Conservation (phyloP, 768 basidiomycete genomes). For the Calvatia gigantea region DNA sequence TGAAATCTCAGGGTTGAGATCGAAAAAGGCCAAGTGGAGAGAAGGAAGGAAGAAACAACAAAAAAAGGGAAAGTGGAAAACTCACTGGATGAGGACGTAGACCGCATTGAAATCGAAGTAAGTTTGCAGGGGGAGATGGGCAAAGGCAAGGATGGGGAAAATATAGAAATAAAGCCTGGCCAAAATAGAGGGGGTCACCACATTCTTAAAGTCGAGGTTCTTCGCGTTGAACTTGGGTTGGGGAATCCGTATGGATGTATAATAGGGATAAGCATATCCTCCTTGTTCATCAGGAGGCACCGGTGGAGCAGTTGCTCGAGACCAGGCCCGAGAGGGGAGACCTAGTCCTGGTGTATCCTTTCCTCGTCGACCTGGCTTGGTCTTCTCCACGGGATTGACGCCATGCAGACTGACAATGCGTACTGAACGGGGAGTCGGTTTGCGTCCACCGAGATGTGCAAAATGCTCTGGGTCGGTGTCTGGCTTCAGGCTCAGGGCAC, state of each 20-base stretch:
- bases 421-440: constrained; percentile 76
- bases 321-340: constrained; percentile 47
- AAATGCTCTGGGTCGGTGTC: constrained; percentile 13
- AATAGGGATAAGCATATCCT: constrained; percentile 3
- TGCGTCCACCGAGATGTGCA: constrained; percentile 54
- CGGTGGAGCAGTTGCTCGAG: constrained; percentile 46
- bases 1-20: not conserved
- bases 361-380: constrained; percentile 22
- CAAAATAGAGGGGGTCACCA: constrained; percentile 56
- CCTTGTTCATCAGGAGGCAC: constrained; percentile 23
- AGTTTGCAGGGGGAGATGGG: constrained; percentile 71
- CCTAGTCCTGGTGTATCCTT: constrained; percentile 27
- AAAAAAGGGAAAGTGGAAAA: constrained; percentile 22
- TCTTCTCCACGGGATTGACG: constrained; percentile 26
- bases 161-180: constrained; percentile 62
- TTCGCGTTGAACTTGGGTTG: constrained; percentile 67
- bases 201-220: constrained; percentile 63
- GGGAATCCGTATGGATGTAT: constrained; percentile 27
- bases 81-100: constrained; percentile 81
- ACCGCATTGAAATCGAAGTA: constrained; percentile 90
- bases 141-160: constrained; percentile 68
- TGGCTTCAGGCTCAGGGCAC: constrained; percentile 25
- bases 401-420: constrained; percentile 74
- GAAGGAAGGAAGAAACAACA: not conserved
- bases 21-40: constrained; percentile 1